These are phyloP conservation scores for Penicillium psychrofluorescens DNA, from an alignment of 495 filamentous ascomycete species.

Conservation along the genomic window DNA sequence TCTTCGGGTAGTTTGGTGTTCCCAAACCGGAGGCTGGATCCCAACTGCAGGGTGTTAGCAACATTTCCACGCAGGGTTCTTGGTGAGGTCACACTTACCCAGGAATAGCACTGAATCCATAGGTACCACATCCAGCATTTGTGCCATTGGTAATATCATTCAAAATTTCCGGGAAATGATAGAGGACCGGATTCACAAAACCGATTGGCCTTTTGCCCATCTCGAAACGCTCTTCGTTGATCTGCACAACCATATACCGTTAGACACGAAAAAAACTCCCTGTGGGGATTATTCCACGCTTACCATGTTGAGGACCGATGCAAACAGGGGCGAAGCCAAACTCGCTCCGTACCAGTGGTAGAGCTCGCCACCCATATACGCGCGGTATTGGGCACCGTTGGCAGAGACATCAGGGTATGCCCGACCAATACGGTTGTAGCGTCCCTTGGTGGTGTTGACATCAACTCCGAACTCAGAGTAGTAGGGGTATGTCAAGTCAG, in stretches of 20 bases:
- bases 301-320: slow-evolving; percentile 42
- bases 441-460: slow-evolving; percentile 34
- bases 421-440: slow-evolving; percentile 53
- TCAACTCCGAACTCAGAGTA: slow-evolving; percentile 26
- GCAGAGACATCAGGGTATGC: slow-evolving; percentile 61
- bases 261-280: too few species aligned
- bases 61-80: background rate
- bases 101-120: slow-evolving; percentile 40
- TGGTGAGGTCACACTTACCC: slow-evolving; percentile 19
- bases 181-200: slow-evolving; percentile 46
- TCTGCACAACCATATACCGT: slow-evolving; percentile 5
- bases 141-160: slow-evolving; percentile 42
- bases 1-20: slow-evolving; percentile 43
- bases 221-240: slow-evolving; percentile 42
- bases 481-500: slow-evolving; percentile 38
- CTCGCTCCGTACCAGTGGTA: slow-evolving; percentile 45
- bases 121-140: slow-evolving; percentile 39
- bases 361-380: slow-evolving; percentile 31
- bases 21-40: slow-evolving; percentile 50
- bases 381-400: slow-evolving; percentile 48
- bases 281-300: background rate
- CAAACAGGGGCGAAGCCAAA: slow-evolving; percentile 49
- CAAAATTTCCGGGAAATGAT: slow-evolving; percentile 37
- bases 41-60: slow-evolving; percentile 24
- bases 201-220: slow-evolving; percentile 42